Percentiles rank a stretch among this genome's conserved stretches.
phyloP scores from a whole-genome alignment of 2,329 filamentous ascomycete species.

The Sporothrix schenckii region DNA sequence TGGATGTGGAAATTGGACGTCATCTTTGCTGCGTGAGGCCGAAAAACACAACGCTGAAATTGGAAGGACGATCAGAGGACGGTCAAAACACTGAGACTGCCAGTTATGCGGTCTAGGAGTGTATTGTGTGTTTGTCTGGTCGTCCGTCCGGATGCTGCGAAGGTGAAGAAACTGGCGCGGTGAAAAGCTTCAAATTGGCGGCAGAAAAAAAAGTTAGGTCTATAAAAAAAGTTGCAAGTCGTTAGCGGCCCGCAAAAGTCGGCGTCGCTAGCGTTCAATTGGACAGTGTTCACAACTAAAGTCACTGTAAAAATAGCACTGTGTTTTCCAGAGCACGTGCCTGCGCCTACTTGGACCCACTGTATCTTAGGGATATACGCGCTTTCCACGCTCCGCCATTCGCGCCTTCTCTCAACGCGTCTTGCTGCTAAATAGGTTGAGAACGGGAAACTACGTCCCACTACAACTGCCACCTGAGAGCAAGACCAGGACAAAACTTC shows the following conservation, averaged over 20 bases:
- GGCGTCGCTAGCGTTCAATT: constrained; percentile 18
- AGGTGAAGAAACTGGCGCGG: constrained; percentile 24
- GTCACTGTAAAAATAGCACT: constrained; percentile 13
- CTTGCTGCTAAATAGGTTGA: constrained; percentile 26
- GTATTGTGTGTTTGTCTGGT: neutral
- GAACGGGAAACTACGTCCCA: constrained; percentile 30
- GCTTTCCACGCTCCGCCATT: constrained; percentile 31
- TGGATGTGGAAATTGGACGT: constrained; percentile 64
- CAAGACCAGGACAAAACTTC: constrained; percentile 8
- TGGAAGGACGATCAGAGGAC: neutral
- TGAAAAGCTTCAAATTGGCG: constrained; percentile 32
- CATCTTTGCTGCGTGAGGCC: constrained; percentile 46
- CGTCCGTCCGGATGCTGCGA: neutral
- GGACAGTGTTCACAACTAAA: neutral
- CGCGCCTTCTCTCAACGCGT: constrained; percentile 31
- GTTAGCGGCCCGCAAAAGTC: constrained; percentile 29
- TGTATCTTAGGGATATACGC: constrained; percentile 18
- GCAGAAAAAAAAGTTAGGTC: constrained; percentile 37
- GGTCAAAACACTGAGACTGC: neutral
- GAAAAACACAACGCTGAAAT: neutral
- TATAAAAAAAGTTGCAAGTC: constrained; percentile 33
- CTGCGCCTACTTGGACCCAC: constrained; percentile 25
- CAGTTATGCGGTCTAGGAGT: neutral
- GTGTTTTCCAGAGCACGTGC: constrained; percentile 28
- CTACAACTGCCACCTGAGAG: neutral